phyloP scores from a whole-genome alignment of 1,139 yeast species.

The Candida freyschussii region DNA sequence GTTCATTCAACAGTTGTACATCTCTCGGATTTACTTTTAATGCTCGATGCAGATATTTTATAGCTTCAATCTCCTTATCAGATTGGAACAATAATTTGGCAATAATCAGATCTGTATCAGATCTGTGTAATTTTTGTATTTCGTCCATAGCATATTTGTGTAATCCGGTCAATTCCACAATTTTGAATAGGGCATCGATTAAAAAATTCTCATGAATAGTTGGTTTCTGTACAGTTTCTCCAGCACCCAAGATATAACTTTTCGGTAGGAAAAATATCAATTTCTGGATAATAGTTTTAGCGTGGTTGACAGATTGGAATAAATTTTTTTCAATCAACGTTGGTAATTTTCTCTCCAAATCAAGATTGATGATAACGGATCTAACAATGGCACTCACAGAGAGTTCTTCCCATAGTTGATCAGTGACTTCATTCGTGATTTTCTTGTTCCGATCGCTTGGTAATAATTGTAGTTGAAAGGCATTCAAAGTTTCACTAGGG shows the following conservation, averaged over 20 bases:
- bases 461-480: constrained; percentile 25
- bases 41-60: constrained; percentile 54
- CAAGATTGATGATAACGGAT: constrained; percentile 64
- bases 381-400: constrained; percentile 73
- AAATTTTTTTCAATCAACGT: constrained; percentile 41
- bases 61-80: constrained; percentile 71
- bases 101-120: constrained; percentile 46
- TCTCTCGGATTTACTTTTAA: constrained; percentile 54
- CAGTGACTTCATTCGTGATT: constrained; percentile 27
- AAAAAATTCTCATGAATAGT: constrained; percentile 66
- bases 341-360: constrained; percentile 57
- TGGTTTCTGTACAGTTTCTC: constrained; percentile 61
- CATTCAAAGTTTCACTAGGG: constrained; percentile 37
- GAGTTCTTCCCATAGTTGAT: constrained; percentile 69
- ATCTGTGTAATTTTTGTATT: constrained; percentile 41
- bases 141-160: constrained; percentile 54
- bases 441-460: constrained; percentile 34
- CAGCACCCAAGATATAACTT: constrained; percentile 64
- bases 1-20: constrained; percentile 51
- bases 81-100: constrained; percentile 49
- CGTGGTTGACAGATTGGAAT: constrained; percentile 41
- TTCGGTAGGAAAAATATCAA: constrained; percentile 61
- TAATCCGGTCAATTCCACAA: constrained; percentile 61
- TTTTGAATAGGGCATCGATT: constrained; percentile 66
- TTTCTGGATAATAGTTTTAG: constrained; percentile 52